Base-by-base conservation (phyloP, 1,139 yeast species). In the Pichia sp. region DNA sequence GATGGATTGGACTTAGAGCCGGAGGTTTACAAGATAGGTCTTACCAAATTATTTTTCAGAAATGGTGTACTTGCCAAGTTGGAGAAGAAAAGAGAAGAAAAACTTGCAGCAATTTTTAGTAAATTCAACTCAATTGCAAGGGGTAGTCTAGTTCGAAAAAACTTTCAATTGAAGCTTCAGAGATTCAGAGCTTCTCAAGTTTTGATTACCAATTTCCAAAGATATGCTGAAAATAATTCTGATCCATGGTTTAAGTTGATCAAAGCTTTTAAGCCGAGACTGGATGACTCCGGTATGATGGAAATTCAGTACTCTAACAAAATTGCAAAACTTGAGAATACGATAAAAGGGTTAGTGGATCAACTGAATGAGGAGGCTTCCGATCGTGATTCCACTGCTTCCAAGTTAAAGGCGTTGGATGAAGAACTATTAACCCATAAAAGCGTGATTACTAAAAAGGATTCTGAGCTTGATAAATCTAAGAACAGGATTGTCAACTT, bases 41-140 rank as follows among this genome's bases (percentile, higher is more conserved):
- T 85, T 26, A 87, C 97, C 2, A 95, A 95, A 70, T 77, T 95
- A 34, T 95, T 95, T 68, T 90, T 93, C 77, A 84, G 95, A 62
- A 95, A 96, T 64, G 99, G 99, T 54, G 90, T 93, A 61, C 75
- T 95, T 53, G 99, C 97, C 1, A 82, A 83, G 55, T 75, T 95
- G 36, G 99, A 95, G 70, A 84, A 84, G 60, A 75, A 80, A 54
- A 83, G 96, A 59, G 97, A 90, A 61, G 72, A 76, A 38, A 78
- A 81, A 57, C 73, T 93, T 47, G 78, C 81, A 52, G 64, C 70
- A 1, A 75, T 86, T 1, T 73, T 89, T 46, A 78, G 86, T 0
- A 73, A 72, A 10, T 78, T 95, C 56, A 96, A 90, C 67, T 75
- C 92, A 13, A 63, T 78, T 4, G 74, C 83, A 3, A 77, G 92